These are phyloP conservation scores for Tetrapyrgos nigripes DNA, from an alignment of 1,284 basidiomycete genomes.

Conservation along the genomic window DNA sequence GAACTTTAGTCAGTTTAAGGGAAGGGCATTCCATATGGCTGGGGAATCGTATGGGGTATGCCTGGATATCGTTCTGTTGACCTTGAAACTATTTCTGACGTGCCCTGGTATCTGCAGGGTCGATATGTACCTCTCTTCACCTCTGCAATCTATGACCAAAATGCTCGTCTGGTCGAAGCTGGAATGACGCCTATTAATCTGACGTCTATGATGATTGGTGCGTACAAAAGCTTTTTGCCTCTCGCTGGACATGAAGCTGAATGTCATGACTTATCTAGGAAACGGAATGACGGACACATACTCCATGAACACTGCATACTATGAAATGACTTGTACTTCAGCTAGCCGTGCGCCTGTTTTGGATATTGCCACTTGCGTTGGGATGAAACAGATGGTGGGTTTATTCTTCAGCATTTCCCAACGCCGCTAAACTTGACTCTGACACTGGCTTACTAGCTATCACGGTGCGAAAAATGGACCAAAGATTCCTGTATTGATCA, in stretches of 20 bases:
- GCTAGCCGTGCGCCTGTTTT: slow-evolving; percentile 42
- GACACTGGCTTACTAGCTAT: slow-evolving; percentile 36
- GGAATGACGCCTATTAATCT: slow-evolving; percentile 81
- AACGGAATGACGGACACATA: slow-evolving; percentile 60
- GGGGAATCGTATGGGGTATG: slow-evolving; percentile 74
- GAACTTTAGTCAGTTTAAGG: slow-evolving; percentile 71
- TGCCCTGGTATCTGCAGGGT: slow-evolving; percentile 50
- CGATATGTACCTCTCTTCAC: slow-evolving; percentile 88
- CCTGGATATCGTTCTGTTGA: neutral
- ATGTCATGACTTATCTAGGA: slow-evolving; percentile 41
- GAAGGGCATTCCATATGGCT: slow-evolving; percentile 74
- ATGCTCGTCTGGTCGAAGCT: slow-evolving; percentile 60
- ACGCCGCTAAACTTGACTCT: neutral
- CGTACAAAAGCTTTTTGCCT: slow-evolving; percentile 26
- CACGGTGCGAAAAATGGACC: slow-evolving; percentile 56
- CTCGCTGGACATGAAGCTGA: neutral
- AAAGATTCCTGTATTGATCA: slow-evolving; percentile 50
- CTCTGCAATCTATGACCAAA: slow-evolving; percentile 81
- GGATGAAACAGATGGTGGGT: slow-evolving; percentile 55
- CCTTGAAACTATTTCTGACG: neutral
- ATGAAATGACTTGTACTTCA: slow-evolving; percentile 56
- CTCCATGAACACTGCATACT: slow-evolving; percentile 48
- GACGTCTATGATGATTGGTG: slow-evolving; percentile 82
- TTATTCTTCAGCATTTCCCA: neutral
- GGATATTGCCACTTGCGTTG: slow-evolving; percentile 46